Evolutionary conservation across 805 yeast genomes (phyloP).

Genomic region (Barnettozyma populi): DNA sequence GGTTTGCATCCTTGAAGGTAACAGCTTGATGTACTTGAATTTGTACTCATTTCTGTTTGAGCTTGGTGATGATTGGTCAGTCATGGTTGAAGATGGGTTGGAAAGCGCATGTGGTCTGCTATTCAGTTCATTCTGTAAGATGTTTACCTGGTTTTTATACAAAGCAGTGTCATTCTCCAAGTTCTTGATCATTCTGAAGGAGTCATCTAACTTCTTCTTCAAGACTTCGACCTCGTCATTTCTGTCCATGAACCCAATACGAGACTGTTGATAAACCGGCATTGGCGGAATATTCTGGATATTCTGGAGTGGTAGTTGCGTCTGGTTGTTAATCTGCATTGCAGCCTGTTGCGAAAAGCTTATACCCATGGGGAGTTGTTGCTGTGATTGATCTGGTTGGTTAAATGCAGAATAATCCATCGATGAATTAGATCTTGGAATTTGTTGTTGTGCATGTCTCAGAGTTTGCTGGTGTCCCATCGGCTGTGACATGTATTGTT

Average conservation of each 20-base stretch:
- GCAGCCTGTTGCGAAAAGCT: background rate
- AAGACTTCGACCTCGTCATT: constrained; percentile 3
- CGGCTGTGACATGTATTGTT: constrained; percentile 6
- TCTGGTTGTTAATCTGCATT: background rate
- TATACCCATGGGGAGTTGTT: background rate
- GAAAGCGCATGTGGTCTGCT: background rate
- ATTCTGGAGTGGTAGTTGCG: background rate
- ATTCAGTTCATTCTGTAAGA: constrained; percentile 11
- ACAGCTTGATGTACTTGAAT: constrained; percentile 15
- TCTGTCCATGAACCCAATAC: background rate
- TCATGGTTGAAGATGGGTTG: background rate
- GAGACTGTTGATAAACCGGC: background rate
- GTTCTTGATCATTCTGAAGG: constrained; percentile 12
- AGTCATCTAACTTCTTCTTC: constrained; percentile 15
- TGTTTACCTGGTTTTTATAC: constrained; percentile 5
- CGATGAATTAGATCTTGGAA: background rate
- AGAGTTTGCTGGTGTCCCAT: constrained; percentile 1
- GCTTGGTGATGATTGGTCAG: constrained; percentile 1
- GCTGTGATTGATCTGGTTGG: background rate
- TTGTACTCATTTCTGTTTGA: constrained; percentile 13
- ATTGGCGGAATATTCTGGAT: background rate
- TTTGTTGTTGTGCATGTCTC: background rate
- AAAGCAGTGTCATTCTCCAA: constrained; percentile 15
- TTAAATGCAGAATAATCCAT: background rate
- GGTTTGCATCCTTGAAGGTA: constrained; percentile 23